Percentiles rank a stretch among this genome's conserved stretches.
phyloP scores from a whole-genome alignment of 306 rosid species.

The Lotus japonicus region DNA sequence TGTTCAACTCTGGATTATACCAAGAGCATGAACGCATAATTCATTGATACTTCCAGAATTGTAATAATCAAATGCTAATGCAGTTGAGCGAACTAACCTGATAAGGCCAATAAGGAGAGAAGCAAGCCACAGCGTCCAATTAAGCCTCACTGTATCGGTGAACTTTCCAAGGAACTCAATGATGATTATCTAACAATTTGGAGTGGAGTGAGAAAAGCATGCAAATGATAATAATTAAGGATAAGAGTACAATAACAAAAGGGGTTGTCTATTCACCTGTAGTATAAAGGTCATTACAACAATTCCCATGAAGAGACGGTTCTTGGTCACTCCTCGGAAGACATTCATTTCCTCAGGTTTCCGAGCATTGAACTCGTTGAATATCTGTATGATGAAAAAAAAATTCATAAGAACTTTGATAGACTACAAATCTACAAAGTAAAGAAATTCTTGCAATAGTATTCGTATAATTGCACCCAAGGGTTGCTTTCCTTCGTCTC shows the following conservation, averaged over 20 bases:
- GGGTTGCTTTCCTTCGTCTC: background rate
- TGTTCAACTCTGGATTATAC: background rate
- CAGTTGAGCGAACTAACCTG: constrained; percentile 45
- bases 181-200: constrained; percentile 56
- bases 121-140: constrained; percentile 62
- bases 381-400: constrained; percentile 46
- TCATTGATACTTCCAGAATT: background rate
- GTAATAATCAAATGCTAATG: background rate
- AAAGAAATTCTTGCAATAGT: background rate
- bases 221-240: background rate
- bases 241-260: background rate
- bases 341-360: constrained; percentile 87
- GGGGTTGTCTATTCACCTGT: constrained; percentile 54
- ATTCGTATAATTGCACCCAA: background rate
- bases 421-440: background rate
- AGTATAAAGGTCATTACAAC: constrained; percentile 60
- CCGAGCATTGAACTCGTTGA: constrained; percentile 92
- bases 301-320: constrained; percentile 70
- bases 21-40: background rate
- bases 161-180: constrained; percentile 86
- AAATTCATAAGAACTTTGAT: background rate
- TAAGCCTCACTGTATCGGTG: constrained; percentile 57
- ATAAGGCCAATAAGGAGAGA: constrained; percentile 48
- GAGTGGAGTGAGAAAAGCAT: constrained; percentile 2
- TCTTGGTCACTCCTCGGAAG: constrained; percentile 74